A percentile compares a stretch with the other conserved stretches of the same genome.
Conservation (phyloP, 2,329 filamentous ascomycete species). For the Fusarium cyanostomum region DNA sequence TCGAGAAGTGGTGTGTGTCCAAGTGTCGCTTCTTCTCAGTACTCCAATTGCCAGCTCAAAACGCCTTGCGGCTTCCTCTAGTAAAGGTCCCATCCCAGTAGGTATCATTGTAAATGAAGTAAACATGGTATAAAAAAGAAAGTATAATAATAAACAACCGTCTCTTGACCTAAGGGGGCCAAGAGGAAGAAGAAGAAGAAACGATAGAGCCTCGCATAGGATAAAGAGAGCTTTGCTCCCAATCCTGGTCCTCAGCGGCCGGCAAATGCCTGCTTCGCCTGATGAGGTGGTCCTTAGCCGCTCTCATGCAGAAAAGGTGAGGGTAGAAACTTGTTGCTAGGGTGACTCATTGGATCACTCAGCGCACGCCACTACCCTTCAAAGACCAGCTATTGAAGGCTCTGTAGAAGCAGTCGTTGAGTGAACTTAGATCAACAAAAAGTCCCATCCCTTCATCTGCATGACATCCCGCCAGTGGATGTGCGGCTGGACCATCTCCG, state of each 20-base stretch:
- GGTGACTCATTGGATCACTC: slow-evolving; percentile 27
- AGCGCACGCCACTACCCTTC: slow-evolving; percentile 41
- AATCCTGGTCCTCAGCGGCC: slow-evolving; percentile 37
- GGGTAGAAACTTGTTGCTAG: slow-evolving; percentile 23
- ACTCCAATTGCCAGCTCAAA: slow-evolving; percentile 36
- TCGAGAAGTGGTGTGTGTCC: slow-evolving; percentile 42
- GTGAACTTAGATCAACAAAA: slow-evolving; percentile 78
- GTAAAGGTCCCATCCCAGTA: slow-evolving; percentile 46
- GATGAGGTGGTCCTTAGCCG: slow-evolving; percentile 40
- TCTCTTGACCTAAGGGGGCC: slow-evolving; percentile 33
- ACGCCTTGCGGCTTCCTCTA: slow-evolving; percentile 56
- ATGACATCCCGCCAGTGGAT: slow-evolving; percentile 97
- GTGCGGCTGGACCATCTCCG: slow-evolving; percentile 64
- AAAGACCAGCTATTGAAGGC: slow-evolving; percentile 52
- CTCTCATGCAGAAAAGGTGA: slow-evolving; percentile 37
- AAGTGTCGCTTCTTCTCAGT: slow-evolving; percentile 45
- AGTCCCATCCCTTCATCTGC: slow-evolving; percentile 91
- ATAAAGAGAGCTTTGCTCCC: slow-evolving; percentile 5
- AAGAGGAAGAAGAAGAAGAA: slow-evolving; percentile 37
- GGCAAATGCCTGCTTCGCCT: slow-evolving; percentile 52
- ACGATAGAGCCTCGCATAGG: slow-evolving; percentile 21
- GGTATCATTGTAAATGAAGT: slow-evolving; percentile 47
- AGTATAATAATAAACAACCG: slow-evolving; percentile 43
- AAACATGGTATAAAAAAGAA: slow-evolving; percentile 36
- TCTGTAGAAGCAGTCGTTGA: slow-evolving; percentile 25